Conservation (phyloP, 164 flowering plant species). For the Tinospora cordifolia region DNA sequence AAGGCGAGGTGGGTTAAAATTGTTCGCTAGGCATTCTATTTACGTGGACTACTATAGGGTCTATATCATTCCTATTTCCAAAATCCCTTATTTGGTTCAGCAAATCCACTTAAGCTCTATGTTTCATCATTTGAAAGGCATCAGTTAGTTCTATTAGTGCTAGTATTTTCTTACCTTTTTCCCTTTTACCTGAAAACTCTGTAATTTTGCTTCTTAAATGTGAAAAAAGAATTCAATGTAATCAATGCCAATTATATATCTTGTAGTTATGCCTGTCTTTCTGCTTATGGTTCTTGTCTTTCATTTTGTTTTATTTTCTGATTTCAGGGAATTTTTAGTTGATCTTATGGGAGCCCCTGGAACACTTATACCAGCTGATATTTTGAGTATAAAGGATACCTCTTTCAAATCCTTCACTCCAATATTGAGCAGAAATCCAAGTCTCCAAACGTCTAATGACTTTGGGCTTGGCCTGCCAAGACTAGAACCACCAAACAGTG, state of each 20-base stretch:
- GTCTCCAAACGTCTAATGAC: conserved; percentile 28
- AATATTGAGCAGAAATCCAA: conserved; percentile 29
- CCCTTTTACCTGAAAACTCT: background rate
- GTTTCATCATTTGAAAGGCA: background rate
- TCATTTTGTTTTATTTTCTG: conserved; percentile 16
- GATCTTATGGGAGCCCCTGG: conserved; percentile 99
- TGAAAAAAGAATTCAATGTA: background rate
- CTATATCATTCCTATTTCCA: background rate
- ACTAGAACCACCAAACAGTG: conserved; percentile 24
- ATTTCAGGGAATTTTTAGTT: conserved; percentile 83
- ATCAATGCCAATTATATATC: background rate
- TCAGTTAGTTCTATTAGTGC: background rate
- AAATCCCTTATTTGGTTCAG: background rate
- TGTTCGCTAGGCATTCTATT: background rate
- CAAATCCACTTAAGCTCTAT: background rate
- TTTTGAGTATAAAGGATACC: conserved; percentile 50
- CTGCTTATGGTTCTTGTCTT: conserved; percentile 10
- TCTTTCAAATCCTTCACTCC: conserved; percentile 39
- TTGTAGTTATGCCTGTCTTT: background rate
- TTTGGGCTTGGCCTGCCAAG: conserved; percentile 23
- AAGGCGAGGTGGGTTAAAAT: background rate
- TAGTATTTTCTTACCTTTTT: background rate
- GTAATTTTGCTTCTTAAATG: background rate
- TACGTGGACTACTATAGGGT: background rate
- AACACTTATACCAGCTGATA: conserved; percentile 89